These are phyloP conservation scores for Pythium volutum DNA, from an alignment of 352 stramenopile genomes.

Conservation along the genomic window DNA sequence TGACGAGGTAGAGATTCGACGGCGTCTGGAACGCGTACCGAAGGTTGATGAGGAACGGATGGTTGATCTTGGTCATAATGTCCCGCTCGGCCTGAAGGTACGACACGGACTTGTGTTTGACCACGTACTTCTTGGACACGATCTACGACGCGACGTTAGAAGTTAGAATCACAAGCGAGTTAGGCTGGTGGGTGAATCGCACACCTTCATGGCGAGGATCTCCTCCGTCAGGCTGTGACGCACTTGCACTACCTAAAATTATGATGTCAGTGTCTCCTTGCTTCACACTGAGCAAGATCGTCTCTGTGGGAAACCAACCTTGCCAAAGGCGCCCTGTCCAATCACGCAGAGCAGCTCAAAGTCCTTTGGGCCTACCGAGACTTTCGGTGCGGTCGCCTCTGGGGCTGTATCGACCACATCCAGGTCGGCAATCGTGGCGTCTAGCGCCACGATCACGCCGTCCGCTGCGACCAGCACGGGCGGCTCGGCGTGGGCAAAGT, in stretches of 20 bases:
- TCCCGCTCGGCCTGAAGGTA: slow-evolving; percentile 79
- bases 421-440: slow-evolving; percentile 16
- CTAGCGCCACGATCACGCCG: slow-evolving; percentile 6
- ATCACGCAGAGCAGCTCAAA: slow-evolving; percentile 85
- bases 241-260: slow-evolving; percentile 73
- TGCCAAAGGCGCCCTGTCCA: slow-evolving; percentile 80
- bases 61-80: slow-evolving; percentile 87
- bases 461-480: slow-evolving; percentile 27
- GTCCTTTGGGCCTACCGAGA: slow-evolving; percentile 57
- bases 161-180: no score
- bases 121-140: slow-evolving; percentile 83
- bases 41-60: slow-evolving; percentile 81
- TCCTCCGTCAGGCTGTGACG: slow-evolving; percentile 67
- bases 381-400: neutral
- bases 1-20: slow-evolving; percentile 81
- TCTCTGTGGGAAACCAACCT: slow-evolving; percentile 28
- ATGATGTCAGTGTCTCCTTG: neutral
- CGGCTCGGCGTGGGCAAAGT: slow-evolving; percentile 54
- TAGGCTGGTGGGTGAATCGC: no score
- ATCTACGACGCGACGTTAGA: no score
- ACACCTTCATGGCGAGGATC: slow-evolving; percentile 83
- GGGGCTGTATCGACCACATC: slow-evolving; percentile 13
- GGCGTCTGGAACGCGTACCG: slow-evolving; percentile 82
- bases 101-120: slow-evolving; percentile 79
- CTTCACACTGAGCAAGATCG: neutral